Conservation (phyloP, 768 basidiomycete species). For the Xanthoconium stramineum region DNA sequence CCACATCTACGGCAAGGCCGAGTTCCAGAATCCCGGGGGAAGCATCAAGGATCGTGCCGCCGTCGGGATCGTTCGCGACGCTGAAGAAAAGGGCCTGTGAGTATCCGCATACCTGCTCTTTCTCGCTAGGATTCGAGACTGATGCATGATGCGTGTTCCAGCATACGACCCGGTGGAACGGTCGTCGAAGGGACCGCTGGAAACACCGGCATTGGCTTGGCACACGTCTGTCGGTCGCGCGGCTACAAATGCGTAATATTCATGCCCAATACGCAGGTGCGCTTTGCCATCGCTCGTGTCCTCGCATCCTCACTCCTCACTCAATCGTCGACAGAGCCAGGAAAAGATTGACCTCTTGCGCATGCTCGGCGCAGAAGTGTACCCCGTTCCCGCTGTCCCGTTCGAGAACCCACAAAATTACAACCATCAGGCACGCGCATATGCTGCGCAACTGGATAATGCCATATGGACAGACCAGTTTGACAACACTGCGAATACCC, state of each 20-base stretch:
- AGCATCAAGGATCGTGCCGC: constrained; percentile 98
- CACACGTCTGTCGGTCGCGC: constrained; percentile 87
- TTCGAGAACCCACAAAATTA: constrained; percentile 95
- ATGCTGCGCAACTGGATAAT: constrained; percentile 69
- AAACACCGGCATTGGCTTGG: constrained; percentile 95
- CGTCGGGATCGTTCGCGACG: constrained; percentile 80
- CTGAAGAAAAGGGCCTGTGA: constrained; percentile 79
- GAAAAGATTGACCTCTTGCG: constrained; percentile 97
- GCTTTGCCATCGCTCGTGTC: no score
- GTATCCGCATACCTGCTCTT: constrained; percentile 26
- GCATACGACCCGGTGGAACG: constrained; percentile 89
- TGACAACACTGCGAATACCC: constrained; percentile 90
- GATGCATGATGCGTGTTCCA: constrained; percentile 20
- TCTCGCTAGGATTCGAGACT: neutral
- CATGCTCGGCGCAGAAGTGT: constrained; percentile 97
- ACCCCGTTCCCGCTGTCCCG: constrained; percentile 94
- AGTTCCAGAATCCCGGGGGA: constrained; percentile 98
- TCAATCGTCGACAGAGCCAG: constrained; percentile 63
- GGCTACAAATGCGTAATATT: constrained; percentile 99
- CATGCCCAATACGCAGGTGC: constrained; percentile 93
- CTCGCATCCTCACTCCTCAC: no score
- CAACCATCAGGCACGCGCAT: constrained; percentile 95
- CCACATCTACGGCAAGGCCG: constrained; percentile 91
- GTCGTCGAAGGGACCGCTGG: constrained; percentile 98
- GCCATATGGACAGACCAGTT: constrained; percentile 98